These are phyloP conservation scores for Penicillium sp. DNA, from an alignment of 2,329 filamentous ascomycete genomes.

Conservation along the genomic window DNA sequence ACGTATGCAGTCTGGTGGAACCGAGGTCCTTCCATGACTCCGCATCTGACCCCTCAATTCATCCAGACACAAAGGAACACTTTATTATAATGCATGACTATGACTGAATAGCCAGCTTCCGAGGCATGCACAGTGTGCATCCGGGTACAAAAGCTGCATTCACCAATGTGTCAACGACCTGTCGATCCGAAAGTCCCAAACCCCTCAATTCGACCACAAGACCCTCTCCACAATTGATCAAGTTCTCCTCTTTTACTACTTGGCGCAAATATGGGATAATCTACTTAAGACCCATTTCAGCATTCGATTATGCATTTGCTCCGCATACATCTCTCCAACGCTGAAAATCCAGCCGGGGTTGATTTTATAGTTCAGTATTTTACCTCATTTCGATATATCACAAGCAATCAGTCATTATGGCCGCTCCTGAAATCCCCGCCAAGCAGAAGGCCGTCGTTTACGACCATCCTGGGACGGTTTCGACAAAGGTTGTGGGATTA, in stretches of 20 bases:
- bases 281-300: not conserved
- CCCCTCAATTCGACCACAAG: not conserved
- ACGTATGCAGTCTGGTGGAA: too few species aligned
- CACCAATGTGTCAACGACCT: not conserved
- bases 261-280: not conserved
- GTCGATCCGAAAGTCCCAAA: not conserved
- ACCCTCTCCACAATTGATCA: not conserved
- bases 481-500: conserved; percentile 61
- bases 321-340: not conserved
- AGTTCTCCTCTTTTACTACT: not conserved
- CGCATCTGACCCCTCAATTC: not conserved
- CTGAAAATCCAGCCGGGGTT: not conserved
- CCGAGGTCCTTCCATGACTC: not conserved
- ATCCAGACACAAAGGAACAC: not conserved
- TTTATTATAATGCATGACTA: not conserved
- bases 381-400: not conserved
- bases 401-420: conserved; percentile 26
- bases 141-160: not conserved
- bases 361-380: not conserved
- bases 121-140: not conserved
- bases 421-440: conserved; percentile 48
- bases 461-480: conserved; percentile 63
- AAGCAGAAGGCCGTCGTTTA: conserved; percentile 64
- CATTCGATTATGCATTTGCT: too few species aligned
- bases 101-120: not conserved